Conservation (phyloP, 2,329 filamentous ascomycete genomes). For the Pestalotiopsis sp. region DNA sequence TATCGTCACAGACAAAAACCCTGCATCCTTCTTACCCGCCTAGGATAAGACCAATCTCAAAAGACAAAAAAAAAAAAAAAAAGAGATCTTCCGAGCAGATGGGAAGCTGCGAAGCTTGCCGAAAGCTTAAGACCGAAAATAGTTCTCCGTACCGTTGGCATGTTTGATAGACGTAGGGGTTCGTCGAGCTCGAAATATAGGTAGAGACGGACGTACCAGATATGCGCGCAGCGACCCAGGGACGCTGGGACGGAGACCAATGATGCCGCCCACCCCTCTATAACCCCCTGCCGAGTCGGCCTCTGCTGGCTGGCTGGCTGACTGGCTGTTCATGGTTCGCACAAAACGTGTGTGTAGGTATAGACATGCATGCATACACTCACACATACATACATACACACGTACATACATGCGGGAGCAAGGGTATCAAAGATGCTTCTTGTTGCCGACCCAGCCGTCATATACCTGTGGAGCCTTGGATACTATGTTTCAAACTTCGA, state of each 20-base stretch:
- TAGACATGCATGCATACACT: background rate
- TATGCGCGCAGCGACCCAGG: background rate
- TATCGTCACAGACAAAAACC: background rate
- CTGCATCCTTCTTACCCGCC: background rate
- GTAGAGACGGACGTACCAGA: too few species aligned
- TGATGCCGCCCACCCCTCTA: background rate
- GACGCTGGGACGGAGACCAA: background rate
- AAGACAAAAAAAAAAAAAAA: too few species aligned
- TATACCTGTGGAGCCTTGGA: background rate
- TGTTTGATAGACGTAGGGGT: conserved; percentile 12
- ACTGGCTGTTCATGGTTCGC: background rate
- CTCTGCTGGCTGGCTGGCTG: background rate
- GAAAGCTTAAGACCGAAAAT: conserved; percentile 13
- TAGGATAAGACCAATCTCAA: too few species aligned
- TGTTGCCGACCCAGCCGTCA: conserved; percentile 6
- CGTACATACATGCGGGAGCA: background rate
- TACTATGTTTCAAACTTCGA: conserved; percentile 12
- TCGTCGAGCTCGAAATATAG: background rate
- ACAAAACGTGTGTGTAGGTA: background rate
- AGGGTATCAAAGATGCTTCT: background rate
- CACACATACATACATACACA: background rate
- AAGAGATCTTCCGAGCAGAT: conserved; percentile 3
- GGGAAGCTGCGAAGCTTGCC: background rate
- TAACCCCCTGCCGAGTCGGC: background rate
- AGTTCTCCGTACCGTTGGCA: conserved; percentile 1